phyloP scores from a whole-genome alignment of 2,329 filamentous ascomycete genomes.

The Trichoderma simmonsii region DNA sequence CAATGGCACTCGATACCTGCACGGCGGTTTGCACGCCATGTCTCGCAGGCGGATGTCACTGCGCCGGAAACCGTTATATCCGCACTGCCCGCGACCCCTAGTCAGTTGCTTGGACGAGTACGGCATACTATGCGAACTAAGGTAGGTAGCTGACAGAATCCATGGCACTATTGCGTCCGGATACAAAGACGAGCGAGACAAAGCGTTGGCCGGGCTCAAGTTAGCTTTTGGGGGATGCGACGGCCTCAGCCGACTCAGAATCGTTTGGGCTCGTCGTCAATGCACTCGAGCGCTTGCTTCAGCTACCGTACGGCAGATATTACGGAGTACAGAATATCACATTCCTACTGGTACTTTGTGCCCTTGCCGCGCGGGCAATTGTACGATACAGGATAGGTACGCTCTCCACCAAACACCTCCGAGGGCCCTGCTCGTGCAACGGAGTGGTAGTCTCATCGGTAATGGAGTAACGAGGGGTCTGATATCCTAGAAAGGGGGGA shows the following conservation, averaged over 20 bases:
- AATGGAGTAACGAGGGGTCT: not conserved
- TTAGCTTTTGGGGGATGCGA: not conserved
- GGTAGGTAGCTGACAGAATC: not conserved
- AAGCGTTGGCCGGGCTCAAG: not conserved
- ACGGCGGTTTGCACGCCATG: not conserved
- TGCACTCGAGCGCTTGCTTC: not conserved
- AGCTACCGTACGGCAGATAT: not conserved
- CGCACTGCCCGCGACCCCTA: not conserved
- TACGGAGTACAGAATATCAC: not conserved
- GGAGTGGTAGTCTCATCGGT: not conserved
- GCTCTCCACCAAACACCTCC: not conserved
- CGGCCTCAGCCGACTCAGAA: not conserved
- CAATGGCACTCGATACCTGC: constrained; percentile 14
- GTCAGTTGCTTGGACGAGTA: not conserved
- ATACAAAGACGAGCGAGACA: not conserved
- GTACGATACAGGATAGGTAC: not conserved
- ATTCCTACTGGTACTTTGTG: not conserved
- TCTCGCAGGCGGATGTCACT: constrained; percentile 8
- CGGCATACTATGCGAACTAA: constrained; percentile 8
- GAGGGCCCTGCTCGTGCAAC: not conserved
- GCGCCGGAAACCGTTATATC: constrained; percentile 8
- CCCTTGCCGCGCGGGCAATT: not conserved
- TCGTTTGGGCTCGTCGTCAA: not conserved
- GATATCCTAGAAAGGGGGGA: constrained; percentile 5
- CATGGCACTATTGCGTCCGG: not conserved